Evolutionary conservation across 208 protist genomes (phyloP).

Genomic region (Acanthamoeba castellanii): DNA sequence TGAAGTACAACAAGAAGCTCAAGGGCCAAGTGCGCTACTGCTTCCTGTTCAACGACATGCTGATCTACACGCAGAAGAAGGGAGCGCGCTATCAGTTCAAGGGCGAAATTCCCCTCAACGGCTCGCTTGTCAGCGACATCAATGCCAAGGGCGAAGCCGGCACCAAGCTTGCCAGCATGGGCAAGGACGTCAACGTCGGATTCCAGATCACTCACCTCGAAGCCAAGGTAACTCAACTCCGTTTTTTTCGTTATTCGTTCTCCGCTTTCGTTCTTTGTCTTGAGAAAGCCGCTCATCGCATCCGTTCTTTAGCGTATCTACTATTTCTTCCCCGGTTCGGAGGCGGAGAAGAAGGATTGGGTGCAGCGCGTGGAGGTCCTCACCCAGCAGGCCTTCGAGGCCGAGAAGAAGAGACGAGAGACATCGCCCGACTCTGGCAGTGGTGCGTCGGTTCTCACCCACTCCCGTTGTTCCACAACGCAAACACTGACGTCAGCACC

Average conservation of each 20-base stretch:
- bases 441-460: background rate
- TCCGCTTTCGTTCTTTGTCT: background rate
- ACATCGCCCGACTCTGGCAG: background rate
- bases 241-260: background rate
- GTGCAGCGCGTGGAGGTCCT: slow-evolving; percentile 20
- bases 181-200: slow-evolving; percentile 3
- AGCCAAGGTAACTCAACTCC: background rate
- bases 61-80: slow-evolving; percentile 69
- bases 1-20: slow-evolving; percentile 66
- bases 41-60: slow-evolving; percentile 62
- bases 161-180: background rate
- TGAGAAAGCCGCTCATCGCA: background rate
- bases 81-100: slow-evolving; percentile 35
- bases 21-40: slow-evolving; percentile 62
- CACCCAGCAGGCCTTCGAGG: slow-evolving; percentile 37
- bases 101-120: slow-evolving; percentile 24
- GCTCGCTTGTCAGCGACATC: slow-evolving; percentile 22
- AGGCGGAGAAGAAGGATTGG: slow-evolving; percentile 46
- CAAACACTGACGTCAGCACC: background rate
- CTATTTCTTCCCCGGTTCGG: background rate
- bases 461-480: background rate
- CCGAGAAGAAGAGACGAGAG: slow-evolving; percentile 39
- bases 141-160: slow-evolving; percentile 14
- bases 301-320: slow-evolving; percentile 11
- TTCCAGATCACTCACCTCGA: slow-evolving; percentile 20